These are phyloP conservation scores for Sapria himalayana DNA, from an alignment of 345 rosid species.

Conservation along the genomic window DNA sequence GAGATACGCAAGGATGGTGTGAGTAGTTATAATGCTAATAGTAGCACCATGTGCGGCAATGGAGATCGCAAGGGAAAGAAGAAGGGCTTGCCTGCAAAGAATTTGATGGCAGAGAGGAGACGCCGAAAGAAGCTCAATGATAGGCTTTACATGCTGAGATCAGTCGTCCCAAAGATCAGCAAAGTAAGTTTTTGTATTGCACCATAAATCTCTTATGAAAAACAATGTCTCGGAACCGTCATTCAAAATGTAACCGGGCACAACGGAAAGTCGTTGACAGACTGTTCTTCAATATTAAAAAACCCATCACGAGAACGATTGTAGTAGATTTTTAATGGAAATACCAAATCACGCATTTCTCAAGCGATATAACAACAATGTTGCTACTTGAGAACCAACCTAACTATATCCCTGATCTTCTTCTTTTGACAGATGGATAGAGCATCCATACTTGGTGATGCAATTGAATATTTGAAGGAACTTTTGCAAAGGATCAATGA, in stretches of 20 bases:
- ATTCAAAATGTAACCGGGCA: no score
- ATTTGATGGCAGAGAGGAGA: slow-evolving; percentile 52
- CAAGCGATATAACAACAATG: no score
- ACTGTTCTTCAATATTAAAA: no score
- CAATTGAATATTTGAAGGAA: slow-evolving; percentile 39
- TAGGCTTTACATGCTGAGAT: slow-evolving; percentile 53
- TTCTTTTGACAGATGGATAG: slow-evolving; percentile 21
- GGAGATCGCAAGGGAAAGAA: slow-evolving; percentile 30
- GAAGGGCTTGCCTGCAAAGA: slow-evolving; percentile 48
- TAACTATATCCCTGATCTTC: no score
- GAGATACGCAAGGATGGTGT: slow-evolving; percentile 23
- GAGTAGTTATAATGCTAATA: slow-evolving; percentile 21
- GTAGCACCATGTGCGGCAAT: slow-evolving; percentile 17
- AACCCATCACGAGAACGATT: no score
- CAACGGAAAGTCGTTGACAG: no score
- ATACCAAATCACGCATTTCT: no score
- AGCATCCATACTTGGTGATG: slow-evolving; percentile 29
- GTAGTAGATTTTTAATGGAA: no score
- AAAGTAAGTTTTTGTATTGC: slow-evolving; percentile 30
- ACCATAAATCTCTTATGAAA: slow-evolving; percentile 10
- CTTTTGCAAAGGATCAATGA: slow-evolving; percentile 63
- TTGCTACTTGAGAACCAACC: no score
- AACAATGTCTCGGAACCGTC: no score
- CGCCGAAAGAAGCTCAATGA: slow-evolving; percentile 50
- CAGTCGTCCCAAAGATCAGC: slow-evolving; percentile 97